Conservation (phyloP, 495 filamentous ascomycete genomes). For the Cenococcum geophilum region DNA sequence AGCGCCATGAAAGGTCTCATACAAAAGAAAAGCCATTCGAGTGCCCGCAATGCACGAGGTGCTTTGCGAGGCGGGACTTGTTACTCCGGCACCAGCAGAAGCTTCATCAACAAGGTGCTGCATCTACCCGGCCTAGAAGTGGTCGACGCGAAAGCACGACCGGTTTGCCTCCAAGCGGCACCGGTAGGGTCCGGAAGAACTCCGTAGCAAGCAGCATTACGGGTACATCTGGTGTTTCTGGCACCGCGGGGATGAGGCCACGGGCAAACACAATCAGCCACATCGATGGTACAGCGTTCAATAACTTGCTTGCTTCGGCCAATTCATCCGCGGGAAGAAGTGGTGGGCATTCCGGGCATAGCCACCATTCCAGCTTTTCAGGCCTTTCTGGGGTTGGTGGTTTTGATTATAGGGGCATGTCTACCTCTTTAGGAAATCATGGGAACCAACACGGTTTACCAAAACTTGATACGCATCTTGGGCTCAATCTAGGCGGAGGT, state of each 20-base stretch:
- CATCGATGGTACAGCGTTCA: slow-evolving; percentile 71
- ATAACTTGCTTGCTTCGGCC: slow-evolving; percentile 55
- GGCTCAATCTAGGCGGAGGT: slow-evolving; percentile 54
- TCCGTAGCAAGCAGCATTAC: slow-evolving; percentile 62
- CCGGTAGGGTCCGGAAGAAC: slow-evolving; percentile 79
- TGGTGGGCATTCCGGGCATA: slow-evolving; percentile 31
- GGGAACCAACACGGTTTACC: slow-evolving; percentile 61
- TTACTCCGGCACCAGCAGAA: slow-evolving; percentile 97
- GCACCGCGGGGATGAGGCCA: slow-evolving; percentile 64
- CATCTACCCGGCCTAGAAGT: slow-evolving; percentile 80
- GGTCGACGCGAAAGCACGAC: slow-evolving; percentile 74
- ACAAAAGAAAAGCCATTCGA: slow-evolving; percentile 99
- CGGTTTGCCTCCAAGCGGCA: slow-evolving; percentile 37
- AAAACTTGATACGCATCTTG: slow-evolving; percentile 79
- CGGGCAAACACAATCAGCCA: slow-evolving; percentile 97
- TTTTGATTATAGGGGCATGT: slow-evolving; percentile 66
- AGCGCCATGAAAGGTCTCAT: slow-evolving; percentile 96
- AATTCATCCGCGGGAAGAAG: slow-evolving; percentile 52
- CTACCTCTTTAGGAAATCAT: slow-evolving; percentile 57
- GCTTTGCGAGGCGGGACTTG: slow-evolving; percentile 90
- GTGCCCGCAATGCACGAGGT: slow-evolving; percentile 89
- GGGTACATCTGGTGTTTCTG: slow-evolving; percentile 43
- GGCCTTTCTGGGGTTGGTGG: slow-evolving; percentile 59
- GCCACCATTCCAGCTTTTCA: slow-evolving; percentile 35
- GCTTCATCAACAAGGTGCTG: slow-evolving; percentile 90